Evolutionary conservation across 179 eudicot species (phyloP).

Genomic region (Actinidia polygama): DNA sequence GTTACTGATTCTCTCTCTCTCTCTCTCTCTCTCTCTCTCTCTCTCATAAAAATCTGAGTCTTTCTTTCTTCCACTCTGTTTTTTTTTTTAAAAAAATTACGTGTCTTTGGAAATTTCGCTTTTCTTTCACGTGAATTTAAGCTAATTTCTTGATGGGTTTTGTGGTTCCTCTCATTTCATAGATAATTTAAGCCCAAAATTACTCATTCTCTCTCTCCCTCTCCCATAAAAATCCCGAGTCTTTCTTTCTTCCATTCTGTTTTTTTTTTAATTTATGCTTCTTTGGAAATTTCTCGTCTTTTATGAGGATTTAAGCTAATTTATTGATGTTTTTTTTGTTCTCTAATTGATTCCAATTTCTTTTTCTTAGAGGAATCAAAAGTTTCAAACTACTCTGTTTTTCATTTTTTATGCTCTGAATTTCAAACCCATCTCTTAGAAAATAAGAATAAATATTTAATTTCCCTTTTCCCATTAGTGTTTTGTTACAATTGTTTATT

Average conservation of each 20-base stretch:
- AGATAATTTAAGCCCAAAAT: neutral
- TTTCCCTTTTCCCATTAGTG: no score
- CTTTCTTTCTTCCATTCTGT: neutral
- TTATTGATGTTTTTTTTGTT: no score
- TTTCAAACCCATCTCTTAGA: no score
- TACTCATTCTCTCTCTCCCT: neutral
- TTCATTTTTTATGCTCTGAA: no score
- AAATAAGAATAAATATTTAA: no score
- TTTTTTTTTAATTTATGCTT: neutral
- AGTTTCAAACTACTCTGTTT: no score
- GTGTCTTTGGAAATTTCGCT: neutral
- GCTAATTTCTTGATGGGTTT: neutral
- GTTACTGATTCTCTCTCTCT: neutral
- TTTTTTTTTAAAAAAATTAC: neutral
- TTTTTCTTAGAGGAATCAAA: no score
- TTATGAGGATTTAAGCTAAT: no score
- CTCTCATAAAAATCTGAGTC: neutral
- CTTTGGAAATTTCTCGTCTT: neutral
- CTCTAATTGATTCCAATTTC: no score
- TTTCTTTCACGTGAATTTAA: neutral
- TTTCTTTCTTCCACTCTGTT: neutral
- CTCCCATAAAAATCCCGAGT: neutral
- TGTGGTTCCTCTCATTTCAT: neutral
- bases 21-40: neutral
- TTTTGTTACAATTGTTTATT: neutral